These are phyloP conservation scores for Xylaria digitata DNA, from an alignment of 2,329 filamentous ascomycete species.

Conservation along the genomic window DNA sequence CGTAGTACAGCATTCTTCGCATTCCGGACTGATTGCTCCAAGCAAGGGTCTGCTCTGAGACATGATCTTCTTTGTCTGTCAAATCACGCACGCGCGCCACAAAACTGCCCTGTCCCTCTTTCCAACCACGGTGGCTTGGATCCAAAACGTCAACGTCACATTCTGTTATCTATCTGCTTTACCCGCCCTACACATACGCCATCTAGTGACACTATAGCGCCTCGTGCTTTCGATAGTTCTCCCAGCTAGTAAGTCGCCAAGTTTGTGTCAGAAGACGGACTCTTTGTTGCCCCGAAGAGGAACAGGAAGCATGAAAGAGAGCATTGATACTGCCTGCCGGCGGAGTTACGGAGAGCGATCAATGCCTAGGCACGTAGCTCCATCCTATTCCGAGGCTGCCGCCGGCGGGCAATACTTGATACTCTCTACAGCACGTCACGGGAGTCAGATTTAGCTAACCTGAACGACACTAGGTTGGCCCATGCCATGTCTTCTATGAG, in stretches of 20 bases:
- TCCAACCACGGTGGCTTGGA: background rate
- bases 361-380: background rate
- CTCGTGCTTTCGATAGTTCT: background rate
- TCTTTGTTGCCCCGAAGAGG: background rate
- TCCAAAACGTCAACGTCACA: constrained; percentile 1
- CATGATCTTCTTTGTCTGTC: background rate
- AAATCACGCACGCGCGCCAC: no score
- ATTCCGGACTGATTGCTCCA: background rate
- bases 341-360: background rate
- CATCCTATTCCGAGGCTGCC: constrained; percentile 17
- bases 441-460: background rate
- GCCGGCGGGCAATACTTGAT: constrained; percentile 24
- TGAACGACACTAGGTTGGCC: background rate
- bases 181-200: background rate
- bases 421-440: background rate
- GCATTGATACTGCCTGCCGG: constrained; percentile 7
- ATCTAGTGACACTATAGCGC: background rate
- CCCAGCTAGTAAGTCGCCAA: no score
- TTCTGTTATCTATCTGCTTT: background rate
- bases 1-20: background rate
- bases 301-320: background rate
- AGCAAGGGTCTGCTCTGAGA: background rate
- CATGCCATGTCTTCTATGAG: background rate
- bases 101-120: no score
- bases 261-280: background rate